Evolutionary conservation across 768 basidiomycete species (phyloP), one percentile per base, ranked within the genome.

Genomic region (Lentinula raphanica): DNA sequence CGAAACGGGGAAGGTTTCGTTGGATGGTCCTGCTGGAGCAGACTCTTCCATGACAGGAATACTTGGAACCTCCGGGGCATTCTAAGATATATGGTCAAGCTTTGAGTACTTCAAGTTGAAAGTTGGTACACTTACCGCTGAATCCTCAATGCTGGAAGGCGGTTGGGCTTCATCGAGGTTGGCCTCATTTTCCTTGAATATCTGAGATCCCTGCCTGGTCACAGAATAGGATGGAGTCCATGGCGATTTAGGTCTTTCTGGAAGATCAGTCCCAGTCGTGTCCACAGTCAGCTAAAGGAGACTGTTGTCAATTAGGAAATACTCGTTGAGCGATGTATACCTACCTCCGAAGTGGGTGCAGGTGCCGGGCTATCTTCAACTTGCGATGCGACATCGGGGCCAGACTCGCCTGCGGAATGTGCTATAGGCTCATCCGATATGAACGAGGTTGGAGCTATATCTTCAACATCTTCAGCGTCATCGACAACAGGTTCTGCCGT

Each of bases 141-240:
- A 27, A 17, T 13, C 45, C 29, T 25, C 25, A 28, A 12, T 17
- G 27, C 39, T 3, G n/a, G 23, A 49, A 19, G 62, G n/a, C 27
- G 61, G 58, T 23, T 63, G 61, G 12, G 57, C 19, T 28, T 49
- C 53, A 51, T 65, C 56, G 23, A 62, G 53, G 32, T 63, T 11
- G 15, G 44, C 42, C 9, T 38, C 9, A 7, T 3, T 13, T 5
- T 56, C 54, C 9, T 56, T 36, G 42, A 56, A 56, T 8, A 45
- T 15, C 8, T 40, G 40, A 17, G 54, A 56, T 38, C 73, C 73
- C 62, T 74, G 72, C 25, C 58, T 64, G 44, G 66, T 67, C 29
- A 74, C 73, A 35, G 73, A 72, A 58, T 74, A 73, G 8, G 71
- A 73, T 19, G 72, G 64, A 2, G 67, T 67, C 72, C 70, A 72